A percentile compares a stretch with the other conserved stretches of the same genome.
Conservation (phyloP, 495 filamentous ascomycete species). For the Saxophila tyrrhenica region DNA sequence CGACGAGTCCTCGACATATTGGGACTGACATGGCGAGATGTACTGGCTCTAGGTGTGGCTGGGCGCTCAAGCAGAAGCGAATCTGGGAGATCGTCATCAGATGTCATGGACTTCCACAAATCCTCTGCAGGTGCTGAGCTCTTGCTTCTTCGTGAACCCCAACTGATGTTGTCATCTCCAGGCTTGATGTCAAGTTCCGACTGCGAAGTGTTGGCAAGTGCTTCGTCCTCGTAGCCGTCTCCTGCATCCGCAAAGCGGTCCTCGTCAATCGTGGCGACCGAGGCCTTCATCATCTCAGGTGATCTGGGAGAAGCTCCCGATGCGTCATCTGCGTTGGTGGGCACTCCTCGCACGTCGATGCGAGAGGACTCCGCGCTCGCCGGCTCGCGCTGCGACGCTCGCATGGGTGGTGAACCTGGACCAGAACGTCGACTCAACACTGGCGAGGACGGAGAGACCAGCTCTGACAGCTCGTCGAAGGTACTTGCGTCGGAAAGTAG, state of each 20-base stretch:
- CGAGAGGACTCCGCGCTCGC: neutral
- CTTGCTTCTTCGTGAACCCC: conserved; percentile 15
- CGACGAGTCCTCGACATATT: neutral
- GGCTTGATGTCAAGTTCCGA: conserved; percentile 13
- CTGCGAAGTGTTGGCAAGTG: neutral
- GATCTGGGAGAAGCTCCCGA: neutral
- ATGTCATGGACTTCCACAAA: conserved; percentile 17
- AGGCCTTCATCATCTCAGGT: conserved; percentile 1
- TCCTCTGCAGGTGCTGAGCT: conserved; percentile 6
- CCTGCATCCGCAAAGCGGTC: conserved; percentile 13
- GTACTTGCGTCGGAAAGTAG: conserved; percentile 10
- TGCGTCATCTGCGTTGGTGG: neutral
- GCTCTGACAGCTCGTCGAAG: conserved; percentile 6
- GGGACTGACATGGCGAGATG: conserved; percentile 6
- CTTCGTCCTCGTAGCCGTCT: neutral
- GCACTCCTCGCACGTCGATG: neutral
- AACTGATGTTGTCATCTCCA: conserved; percentile 21
- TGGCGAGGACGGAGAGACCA: conserved; percentile 1
- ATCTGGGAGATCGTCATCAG: conserved; percentile 18
- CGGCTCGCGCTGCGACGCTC: neutral
- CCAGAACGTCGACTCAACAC: neutral
- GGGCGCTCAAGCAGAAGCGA: conserved; percentile 13
- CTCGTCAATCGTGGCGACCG: conserved; percentile 5
- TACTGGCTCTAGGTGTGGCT: neutral
- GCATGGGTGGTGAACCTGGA: neutral